Percentiles rank a stretch among this genome's conserved stretches.
Evolutionary conservation across 768 basidiomycete species (phyloP).

Genomic region (Thelephora ganbajun): DNA sequence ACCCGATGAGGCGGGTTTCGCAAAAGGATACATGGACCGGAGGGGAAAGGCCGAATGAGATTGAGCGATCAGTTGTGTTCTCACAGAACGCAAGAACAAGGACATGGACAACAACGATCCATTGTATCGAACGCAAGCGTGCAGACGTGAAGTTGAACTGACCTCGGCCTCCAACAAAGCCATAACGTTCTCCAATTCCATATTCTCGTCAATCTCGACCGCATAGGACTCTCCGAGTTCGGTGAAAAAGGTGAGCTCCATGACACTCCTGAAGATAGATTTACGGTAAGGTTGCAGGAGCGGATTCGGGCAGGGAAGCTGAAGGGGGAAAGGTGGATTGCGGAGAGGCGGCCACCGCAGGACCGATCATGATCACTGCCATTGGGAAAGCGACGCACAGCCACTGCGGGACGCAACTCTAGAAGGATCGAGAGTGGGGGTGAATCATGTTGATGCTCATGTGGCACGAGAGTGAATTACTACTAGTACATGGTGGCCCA

Average conservation of each 20-base stretch:
- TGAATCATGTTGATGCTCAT: neutral
- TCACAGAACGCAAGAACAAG: neutral
- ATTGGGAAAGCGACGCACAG: neutral
- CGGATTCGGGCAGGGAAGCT: neutral
- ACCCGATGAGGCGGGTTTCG: neutral
- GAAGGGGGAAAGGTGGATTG: neutral
- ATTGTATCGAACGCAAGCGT: neutral
- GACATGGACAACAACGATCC: neutral
- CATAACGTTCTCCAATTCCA: slow-evolving; percentile 88
- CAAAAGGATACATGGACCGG: neutral
- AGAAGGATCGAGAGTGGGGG: neutral
- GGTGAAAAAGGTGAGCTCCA: slow-evolving; percentile 62
- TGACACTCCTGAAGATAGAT: slow-evolving; percentile 15
- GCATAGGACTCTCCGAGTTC: slow-evolving; percentile 49
- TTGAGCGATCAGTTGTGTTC: neutral
- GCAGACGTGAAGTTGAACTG: slow-evolving; percentile 16
- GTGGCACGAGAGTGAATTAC: too few species aligned
- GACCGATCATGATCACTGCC: neutral
- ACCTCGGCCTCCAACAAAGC: slow-evolving; percentile 95
- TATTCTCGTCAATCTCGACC: slow-evolving; percentile 78
- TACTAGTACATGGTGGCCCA: too few species aligned
- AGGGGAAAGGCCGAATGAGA: neutral
- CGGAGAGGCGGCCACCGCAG: neutral
- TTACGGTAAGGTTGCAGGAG: neutral
- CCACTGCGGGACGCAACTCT: neutral